phyloP scores from a whole-genome alignment of 176 grass and related monocot genomes.

The Oryza coarctata region DNA sequence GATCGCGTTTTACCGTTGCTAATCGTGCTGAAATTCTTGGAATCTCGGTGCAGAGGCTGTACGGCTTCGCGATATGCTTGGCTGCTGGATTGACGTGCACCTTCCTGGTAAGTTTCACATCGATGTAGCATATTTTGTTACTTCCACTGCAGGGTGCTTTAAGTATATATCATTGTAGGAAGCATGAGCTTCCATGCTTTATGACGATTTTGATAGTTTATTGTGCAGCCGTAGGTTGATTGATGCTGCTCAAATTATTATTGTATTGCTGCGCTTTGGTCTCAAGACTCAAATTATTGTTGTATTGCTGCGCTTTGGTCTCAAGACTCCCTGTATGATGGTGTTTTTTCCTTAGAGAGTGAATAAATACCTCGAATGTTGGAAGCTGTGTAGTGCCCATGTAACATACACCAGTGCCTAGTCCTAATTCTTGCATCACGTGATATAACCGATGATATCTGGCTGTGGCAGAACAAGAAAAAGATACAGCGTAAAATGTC shows the following conservation, averaged over 20 bases:
- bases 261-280: not conserved
- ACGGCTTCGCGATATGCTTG: constrained; percentile 92
- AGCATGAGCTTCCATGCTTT: not conserved
- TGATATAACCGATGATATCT: not conserved
- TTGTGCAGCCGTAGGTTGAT: not conserved
- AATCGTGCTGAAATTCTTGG: constrained; percentile 22
- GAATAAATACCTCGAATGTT: not conserved
- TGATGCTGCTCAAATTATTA: not conserved
- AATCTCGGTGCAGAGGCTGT: constrained; percentile 67
- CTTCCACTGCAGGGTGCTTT: not conserved
- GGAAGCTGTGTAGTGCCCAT: not conserved
- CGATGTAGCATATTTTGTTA: not conserved
- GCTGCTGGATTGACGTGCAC: constrained; percentile 79
- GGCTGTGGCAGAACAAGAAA: not conserved
- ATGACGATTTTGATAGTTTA: not conserved
- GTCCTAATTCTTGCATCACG: not conserved
- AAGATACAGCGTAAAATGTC: not conserved
- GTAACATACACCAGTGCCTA: not conserved
- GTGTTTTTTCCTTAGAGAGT: no score
- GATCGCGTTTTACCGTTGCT: not conserved
- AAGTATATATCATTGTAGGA: not conserved
- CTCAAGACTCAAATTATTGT: no score
- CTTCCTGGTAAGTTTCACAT: constrained; percentile 68
- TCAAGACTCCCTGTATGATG: no score
- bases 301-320: no score